phyloP scores from a whole-genome alignment of 495 filamentous ascomycete genomes.

The Trypethelium eluteriae region DNA sequence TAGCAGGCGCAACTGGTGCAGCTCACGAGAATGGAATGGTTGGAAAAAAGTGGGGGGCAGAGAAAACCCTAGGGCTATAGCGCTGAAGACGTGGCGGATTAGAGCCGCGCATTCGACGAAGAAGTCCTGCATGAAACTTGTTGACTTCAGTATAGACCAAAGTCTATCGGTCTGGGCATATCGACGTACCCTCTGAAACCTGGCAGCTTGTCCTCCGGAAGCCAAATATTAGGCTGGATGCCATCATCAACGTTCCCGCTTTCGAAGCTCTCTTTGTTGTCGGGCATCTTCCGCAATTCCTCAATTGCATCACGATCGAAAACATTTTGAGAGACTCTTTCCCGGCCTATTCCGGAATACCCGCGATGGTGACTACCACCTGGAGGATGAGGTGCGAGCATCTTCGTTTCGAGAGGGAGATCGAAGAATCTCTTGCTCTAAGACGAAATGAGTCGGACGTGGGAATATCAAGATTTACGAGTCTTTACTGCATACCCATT shows the following conservation, averaged over 20 bases:
- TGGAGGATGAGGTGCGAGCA: conserved; percentile 11
- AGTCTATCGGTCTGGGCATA: neutral
- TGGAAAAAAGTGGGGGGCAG: conserved; percentile 20
- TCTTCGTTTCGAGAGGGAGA: neutral
- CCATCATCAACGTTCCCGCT: conserved; percentile 52
- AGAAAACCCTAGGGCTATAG: conserved; percentile 21
- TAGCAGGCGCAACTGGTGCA: conserved; percentile 52
- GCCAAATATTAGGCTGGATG: conserved; percentile 58
- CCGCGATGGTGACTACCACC: conserved; percentile 30
- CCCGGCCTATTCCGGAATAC: conserved; percentile 57
- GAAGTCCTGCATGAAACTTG: conserved; percentile 49
- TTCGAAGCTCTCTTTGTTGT: conserved; percentile 58
- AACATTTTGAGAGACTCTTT: conserved; percentile 57
- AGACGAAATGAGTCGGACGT: neutral
- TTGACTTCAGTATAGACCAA: neutral
- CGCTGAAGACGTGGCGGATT: conserved; percentile 20
- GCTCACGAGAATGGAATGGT: conserved; percentile 17
- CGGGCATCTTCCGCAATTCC: conserved; percentile 37
- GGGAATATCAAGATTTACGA: neutral
- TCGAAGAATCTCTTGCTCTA: conserved; percentile 1
- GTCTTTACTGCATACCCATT: conserved; percentile 19
- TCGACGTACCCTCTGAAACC: conserved; percentile 42
- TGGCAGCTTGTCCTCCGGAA: conserved; percentile 49
- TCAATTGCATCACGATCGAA: conserved; percentile 43
- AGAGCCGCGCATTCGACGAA: conserved; percentile 35